phyloP scores from a whole-genome alignment of 1,284 basidiomycete species.

The Jaminaea rosea region DNA sequence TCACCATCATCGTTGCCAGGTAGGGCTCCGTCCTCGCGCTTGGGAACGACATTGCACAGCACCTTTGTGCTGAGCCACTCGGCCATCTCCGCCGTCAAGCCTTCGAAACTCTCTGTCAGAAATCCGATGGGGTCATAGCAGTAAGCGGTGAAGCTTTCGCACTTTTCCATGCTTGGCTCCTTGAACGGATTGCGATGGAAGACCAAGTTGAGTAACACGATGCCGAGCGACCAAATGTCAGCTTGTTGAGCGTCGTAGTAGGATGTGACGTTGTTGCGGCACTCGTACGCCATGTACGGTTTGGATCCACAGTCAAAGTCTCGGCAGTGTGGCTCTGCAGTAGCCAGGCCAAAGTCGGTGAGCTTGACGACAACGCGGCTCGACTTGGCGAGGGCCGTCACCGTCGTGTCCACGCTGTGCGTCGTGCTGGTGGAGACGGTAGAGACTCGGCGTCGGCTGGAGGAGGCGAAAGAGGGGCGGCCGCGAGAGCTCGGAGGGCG shows the following conservation, averaged over 20 bases:
- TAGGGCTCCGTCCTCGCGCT: conserved; percentile 50
- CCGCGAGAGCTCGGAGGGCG: too few species aligned
- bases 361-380: conserved; percentile 65
- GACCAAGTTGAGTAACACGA: conserved; percentile 96
- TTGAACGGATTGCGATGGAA: conserved; percentile 98
- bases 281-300: conserved; percentile 98
- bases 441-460: too few species aligned
- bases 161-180: conserved; percentile 68
- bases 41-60: conserved; percentile 66
- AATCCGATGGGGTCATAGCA: conserved; percentile 70
- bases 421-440: neutral
- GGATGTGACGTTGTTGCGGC: conserved; percentile 89
- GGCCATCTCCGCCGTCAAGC: conserved; percentile 78
- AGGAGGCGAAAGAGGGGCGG: too few species aligned
- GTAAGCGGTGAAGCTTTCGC: conserved; percentile 72
- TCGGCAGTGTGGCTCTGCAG: conserved; percentile 72
- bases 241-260: conserved; percentile 87
- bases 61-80: conserved; percentile 75
- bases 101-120: conserved; percentile 79
- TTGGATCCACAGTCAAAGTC: conserved; percentile 98
- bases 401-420: neutral
- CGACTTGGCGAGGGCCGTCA: neutral
- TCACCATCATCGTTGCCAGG: conserved; percentile 6
- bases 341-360: conserved; percentile 92
- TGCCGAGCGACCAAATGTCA: conserved; percentile 96